Percentiles rank a stretch among this genome's conserved stretches.
Evolutionary conservation across 257 asterid species (phyloP).

Genomic region (Capsicum chinense): DNA sequence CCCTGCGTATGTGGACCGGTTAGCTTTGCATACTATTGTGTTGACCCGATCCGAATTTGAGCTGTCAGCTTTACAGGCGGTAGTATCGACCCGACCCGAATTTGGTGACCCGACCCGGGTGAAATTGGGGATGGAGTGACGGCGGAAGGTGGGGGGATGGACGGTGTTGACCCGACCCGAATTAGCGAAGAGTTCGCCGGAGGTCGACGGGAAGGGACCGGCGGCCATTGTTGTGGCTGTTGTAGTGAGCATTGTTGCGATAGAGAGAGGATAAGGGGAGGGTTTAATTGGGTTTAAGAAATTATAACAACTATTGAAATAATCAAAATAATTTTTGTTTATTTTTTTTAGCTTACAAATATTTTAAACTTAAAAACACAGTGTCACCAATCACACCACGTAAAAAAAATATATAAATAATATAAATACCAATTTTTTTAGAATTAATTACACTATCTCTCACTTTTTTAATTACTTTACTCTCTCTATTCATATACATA

Average conservation of each 20-base stretch:
- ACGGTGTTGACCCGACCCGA: slow-evolving; percentile 4
- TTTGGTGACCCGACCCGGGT: slow-evolving; percentile 37
- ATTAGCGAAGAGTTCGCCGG: not conserved
- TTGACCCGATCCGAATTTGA: too few relatives aligned
- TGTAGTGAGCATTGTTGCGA: slow-evolving; percentile 8
- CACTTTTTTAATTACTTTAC: too few relatives aligned
- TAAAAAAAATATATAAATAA: too few relatives aligned
- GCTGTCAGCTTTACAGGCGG: slow-evolving; percentile 34
- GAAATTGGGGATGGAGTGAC: not conserved
- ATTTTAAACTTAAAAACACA: too few relatives aligned
- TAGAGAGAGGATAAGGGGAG: not conserved
- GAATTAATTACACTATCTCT: too few relatives aligned
- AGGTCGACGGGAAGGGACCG: not conserved
- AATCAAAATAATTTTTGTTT: too few relatives aligned
- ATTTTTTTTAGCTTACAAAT: too few relatives aligned
- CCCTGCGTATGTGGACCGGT: slow-evolving; percentile 56
- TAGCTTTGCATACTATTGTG: slow-evolving; percentile 48
- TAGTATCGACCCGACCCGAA: slow-evolving; percentile 38
- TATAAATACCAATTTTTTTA: too few relatives aligned
- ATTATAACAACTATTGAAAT: not conserved
- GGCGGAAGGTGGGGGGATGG: slow-evolving; percentile 18
- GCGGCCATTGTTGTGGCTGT: not conserved
- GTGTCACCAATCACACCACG: too few relatives aligned
- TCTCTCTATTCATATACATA: too few relatives aligned
- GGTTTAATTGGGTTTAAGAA: slow-evolving; percentile 2